Conservation (phyloP, 306 rosid species). For the Quercus parvula region DNA sequence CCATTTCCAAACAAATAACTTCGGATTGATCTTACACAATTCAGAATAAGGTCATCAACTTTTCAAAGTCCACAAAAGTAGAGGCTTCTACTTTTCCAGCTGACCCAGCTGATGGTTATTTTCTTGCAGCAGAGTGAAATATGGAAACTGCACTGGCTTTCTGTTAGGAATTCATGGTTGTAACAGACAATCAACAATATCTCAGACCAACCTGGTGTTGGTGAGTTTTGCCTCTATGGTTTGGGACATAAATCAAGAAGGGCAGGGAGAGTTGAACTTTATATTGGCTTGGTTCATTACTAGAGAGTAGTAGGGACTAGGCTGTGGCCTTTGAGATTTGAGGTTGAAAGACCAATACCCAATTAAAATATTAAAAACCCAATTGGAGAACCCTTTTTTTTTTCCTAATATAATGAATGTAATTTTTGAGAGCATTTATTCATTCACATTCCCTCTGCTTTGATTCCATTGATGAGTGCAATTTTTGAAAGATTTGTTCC, state of each 20-base stretch:
- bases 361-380: neutral
- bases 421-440: too few species aligned
- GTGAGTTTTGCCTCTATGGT: too few species aligned
- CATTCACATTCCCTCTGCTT: too few species aligned
- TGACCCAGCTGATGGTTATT: neutral
- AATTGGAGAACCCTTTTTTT: neutral
- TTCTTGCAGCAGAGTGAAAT: neutral
- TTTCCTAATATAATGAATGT: too few species aligned
- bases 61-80: neutral
- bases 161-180: neutral
- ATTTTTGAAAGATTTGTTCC: too few species aligned
- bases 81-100: neutral
- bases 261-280: too few species aligned
- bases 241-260: neutral
- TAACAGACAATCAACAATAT: neutral
- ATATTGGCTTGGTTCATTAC: too few species aligned
- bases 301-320: too few species aligned
- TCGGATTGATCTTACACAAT: neutral
- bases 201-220: neutral
- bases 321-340: neutral
- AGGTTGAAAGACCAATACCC: neutral
- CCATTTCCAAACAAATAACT: slow-evolving; percentile 30
- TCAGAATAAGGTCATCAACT: neutral
- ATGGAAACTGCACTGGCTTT: neutral
- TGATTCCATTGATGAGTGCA: too few species aligned